Percentiles rank a stretch among this genome's conserved stretches.
phyloP scores from a whole-genome alignment of 2,329 filamentous ascomycete genomes.

The Xylogone sp. region DNA sequence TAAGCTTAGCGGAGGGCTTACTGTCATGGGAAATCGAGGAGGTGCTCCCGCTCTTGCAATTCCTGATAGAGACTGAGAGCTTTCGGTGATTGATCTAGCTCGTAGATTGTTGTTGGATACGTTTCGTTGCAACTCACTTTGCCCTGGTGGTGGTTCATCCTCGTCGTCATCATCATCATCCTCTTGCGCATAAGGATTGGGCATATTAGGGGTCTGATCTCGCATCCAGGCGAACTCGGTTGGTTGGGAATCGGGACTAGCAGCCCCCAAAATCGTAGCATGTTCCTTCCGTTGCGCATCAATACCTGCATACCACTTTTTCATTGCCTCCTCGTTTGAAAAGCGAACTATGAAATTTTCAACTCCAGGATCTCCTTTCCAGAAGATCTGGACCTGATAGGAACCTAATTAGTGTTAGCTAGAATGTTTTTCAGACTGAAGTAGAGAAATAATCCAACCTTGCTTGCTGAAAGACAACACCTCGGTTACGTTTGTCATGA shows the following conservation, averaged over 20 bases:
- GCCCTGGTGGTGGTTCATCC: constrained; percentile 40
- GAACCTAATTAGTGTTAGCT: constrained; percentile 57
- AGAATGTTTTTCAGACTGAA: background rate
- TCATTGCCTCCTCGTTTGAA: constrained; percentile 85
- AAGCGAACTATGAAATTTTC: constrained; percentile 97
- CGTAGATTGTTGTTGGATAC: constrained; percentile 72
- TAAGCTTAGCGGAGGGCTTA: constrained; percentile 63
- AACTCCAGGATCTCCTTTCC: constrained; percentile 93
- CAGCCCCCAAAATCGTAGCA: constrained; percentile 43
- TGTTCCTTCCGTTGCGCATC: constrained; percentile 70
- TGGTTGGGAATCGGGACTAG: constrained; percentile 29
- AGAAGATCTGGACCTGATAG: constrained; percentile 96
- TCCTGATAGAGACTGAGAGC: constrained; percentile 52
- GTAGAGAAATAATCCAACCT: constrained; percentile 50
- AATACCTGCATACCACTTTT: constrained; percentile 82
- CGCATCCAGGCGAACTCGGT: constrained; percentile 81
- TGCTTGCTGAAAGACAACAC: constrained; percentile 84
- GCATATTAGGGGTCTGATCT: constrained; percentile 59
- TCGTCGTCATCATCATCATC: constrained; percentile 61
- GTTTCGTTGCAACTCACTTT: constrained; percentile 57
- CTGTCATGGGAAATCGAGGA: constrained; percentile 60
- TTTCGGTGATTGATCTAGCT: constrained; percentile 74
- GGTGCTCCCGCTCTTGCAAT: constrained; percentile 60
- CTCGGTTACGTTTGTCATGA: constrained; percentile 98
- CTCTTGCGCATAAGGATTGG: constrained; percentile 75